Evolutionary conservation across 805 yeast species (phyloP), one percentile per base, ranked within the genome.

Genomic region (Hanseniaspora lindneri): DNA sequence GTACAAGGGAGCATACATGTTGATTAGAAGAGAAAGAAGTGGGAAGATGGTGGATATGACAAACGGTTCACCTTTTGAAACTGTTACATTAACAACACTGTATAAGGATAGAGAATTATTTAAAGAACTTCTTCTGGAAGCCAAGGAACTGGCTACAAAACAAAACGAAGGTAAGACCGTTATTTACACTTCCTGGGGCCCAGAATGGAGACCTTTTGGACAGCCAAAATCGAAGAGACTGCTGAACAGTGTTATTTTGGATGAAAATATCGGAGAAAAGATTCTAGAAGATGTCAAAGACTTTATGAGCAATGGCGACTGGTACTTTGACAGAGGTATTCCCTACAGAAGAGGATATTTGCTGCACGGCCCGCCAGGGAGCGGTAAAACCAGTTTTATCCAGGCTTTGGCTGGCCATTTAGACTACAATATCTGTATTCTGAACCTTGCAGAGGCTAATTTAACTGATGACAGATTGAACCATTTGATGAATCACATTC

Each of bases 161-260:
- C 73, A 80, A 27, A 80, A 83, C 52, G 94, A 86, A 60, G 97
- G 98, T 7, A 89, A 87, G 60, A 92, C 97, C 0, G 97, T 92
- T 7, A 67, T 92, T 4, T 92, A 76, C 63, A 85, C 96, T 3
- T 83, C 95, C 10, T 89, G 92, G 85, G 98, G 97, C 0, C 95
- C 95, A 25, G 98, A 92, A 60, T 92, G 98, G 98, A 72, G 97
- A 58, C 95, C 95, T 4, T 92, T 92, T 68, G 98, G 98, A 2
- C 88, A 80, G 60, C 97, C 98, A 1, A 73, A 96, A 53, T 80
- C 79, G 57, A 89, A 89, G 65, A 72, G 98, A 56, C 65, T 81
- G 24, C 66, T 89, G 33, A 89, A 83, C 3, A 83, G 94, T 7
- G 98, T 92, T 14, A 79, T 92, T 23, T 67, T 92, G 47, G 97